Percentiles rank a stretch among this genome's conserved stretches.
Conservation (phyloP, 169 alveolate genomes). For the Eimeria falciformis region DNA sequence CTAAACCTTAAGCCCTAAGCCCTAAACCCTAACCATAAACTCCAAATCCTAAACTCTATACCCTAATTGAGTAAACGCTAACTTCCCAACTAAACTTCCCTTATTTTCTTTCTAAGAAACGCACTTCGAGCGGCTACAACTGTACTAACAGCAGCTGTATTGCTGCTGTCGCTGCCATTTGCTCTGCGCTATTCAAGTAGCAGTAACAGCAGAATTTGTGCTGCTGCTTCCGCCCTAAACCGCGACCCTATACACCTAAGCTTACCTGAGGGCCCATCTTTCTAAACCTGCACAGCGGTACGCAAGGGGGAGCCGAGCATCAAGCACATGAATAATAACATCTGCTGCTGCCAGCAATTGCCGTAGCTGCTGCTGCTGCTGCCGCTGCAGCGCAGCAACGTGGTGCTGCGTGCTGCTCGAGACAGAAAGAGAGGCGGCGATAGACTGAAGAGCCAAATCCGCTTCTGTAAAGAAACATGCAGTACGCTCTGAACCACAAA, state of each 20-base stretch:
- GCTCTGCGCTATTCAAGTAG: too few relatives aligned
- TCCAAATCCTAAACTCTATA: background rate
- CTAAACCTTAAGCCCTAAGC: background rate
- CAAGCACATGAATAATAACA: slow-evolving; percentile 92
- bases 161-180: too few relatives aligned
- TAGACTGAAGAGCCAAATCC: slow-evolving; percentile 51
- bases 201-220: too few relatives aligned
- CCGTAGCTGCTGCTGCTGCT: slow-evolving; percentile 79
- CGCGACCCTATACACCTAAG: too few relatives aligned
- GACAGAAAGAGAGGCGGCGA: slow-evolving; percentile 32
- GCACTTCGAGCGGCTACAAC: too few relatives aligned
- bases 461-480: slow-evolving; percentile 3
- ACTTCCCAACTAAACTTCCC: too few relatives aligned
- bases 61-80: too few relatives aligned
- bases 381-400: slow-evolving; percentile 72
- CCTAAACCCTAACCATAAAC: background rate
- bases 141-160: too few relatives aligned
- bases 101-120: too few relatives aligned
- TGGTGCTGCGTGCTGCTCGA: slow-evolving; percentile 50
- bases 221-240: too few relatives aligned
- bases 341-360: slow-evolving; percentile 91
- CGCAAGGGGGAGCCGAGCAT: slow-evolving; percentile 95
- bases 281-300: slow-evolving; percentile 93
- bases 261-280: slow-evolving; percentile 83
- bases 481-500: background rate